Evolutionary conservation across 345 rosid genomes (phyloP), one percentile per base, ranked within the genome.

Genomic region (Citrus australasica): DNA sequence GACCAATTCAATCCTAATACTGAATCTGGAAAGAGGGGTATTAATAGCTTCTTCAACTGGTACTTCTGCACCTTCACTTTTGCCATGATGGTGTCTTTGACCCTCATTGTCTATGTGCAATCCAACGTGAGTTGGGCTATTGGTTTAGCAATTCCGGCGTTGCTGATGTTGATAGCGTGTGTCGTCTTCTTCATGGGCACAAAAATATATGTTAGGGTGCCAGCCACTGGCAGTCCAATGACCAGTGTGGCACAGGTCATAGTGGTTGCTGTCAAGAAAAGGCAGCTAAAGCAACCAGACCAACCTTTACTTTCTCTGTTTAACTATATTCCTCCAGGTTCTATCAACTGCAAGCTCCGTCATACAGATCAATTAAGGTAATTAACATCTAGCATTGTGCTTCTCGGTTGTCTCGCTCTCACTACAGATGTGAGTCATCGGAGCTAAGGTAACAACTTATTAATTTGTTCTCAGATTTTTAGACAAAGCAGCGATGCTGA

Each of bases 1-100:
- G 97, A 93, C 79, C 97, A 93, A 80, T 91, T 91, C 64, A 88
- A 93, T 79, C 95, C 97, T 4, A 77, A 85, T 22, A 83, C 95
- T 0, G 92, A 89, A 55, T 85, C 97, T 0, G 97, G 97, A 35
- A 90, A 90, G 80, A 90, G 79, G 80, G 95, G 95, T 30, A 85
- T 91, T 71, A 86, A 89, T 75, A 93, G 94, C 76, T 93, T 93
- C 90, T 90, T 93, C 84, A 93, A 93, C 79, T 93, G 97, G 97
- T 91, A 93, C 79, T 88, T 91, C 86, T 93, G 88, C 82, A 91
- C 92, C 69, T 93, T 86, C 88, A 93, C 92, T 42, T 91, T 93
- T 2, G 95, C 97, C 9, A 90, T 89, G 80, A 83, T 91, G 89
- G 75, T 93, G 32, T 86, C 97, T 6, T 77, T 91, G 78, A 93